Percentiles rank a stretch among this genome's conserved stretches.
These are phyloP conservation scores for Paecilomyces fulvus DNA, from an alignment of 2,329 filamentous ascomycete genomes.

Conservation along the genomic window DNA sequence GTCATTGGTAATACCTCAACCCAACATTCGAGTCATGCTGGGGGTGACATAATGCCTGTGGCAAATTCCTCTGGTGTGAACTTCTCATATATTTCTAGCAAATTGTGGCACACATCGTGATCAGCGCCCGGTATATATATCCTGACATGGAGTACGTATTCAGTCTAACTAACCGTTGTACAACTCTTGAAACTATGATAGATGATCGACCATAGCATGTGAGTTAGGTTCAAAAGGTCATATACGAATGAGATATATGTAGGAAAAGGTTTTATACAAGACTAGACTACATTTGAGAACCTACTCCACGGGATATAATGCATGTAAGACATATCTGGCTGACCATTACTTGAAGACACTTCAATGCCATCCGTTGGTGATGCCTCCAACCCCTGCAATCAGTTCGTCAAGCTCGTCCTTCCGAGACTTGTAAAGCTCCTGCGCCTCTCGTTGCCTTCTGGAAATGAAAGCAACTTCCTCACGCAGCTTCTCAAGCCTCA, in stretches of 20 bases:
- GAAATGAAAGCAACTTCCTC: slow-evolving; percentile 78
- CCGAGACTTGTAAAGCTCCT: slow-evolving; percentile 69
- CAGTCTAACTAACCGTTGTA: not conserved
- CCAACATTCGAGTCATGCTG: not conserved
- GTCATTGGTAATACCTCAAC: not conserved
- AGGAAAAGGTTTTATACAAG: not conserved
- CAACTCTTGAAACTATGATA: not conserved
- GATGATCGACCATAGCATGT: not conserved
- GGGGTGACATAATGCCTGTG: not conserved
- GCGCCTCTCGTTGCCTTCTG: slow-evolving; percentile 77
- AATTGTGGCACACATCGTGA: no score
- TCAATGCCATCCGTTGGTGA: slow-evolving; percentile 33
- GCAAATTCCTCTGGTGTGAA: not conserved
- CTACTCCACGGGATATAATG: slow-evolving; percentile 1
- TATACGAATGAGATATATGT: not conserved
- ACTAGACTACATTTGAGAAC: not conserved
- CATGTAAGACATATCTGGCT: not conserved
- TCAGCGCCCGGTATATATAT: no score
- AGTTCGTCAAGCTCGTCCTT: slow-evolving; percentile 70
- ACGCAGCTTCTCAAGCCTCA: slow-evolving; percentile 64
- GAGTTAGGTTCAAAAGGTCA: not conserved
- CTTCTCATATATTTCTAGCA: no score
- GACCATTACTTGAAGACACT: not conserved
- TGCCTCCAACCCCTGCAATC: slow-evolving; percentile 19
- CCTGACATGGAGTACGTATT: not conserved